Evolutionary conservation across 108 stramenopile genomes (phyloP).

Genomic region (Cyclotella sp.): DNA sequence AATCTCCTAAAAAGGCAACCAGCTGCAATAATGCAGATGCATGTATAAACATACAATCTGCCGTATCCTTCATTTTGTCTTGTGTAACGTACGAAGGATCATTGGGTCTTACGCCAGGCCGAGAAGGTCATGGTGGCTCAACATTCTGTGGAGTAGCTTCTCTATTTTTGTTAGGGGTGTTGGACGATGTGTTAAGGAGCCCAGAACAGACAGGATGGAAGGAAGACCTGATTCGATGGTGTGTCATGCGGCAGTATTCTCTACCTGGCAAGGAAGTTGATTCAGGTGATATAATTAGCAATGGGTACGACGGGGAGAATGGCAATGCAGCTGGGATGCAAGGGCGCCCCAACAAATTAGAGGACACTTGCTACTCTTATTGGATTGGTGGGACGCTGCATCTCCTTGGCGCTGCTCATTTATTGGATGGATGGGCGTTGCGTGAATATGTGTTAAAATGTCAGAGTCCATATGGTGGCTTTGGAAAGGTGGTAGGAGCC

Average conservation of each 20-base stretch:
- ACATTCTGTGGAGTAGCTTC: slow-evolving; percentile 89
- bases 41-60: slow-evolving; percentile 35
- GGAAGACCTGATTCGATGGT: slow-evolving; percentile 71
- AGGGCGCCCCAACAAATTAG: slow-evolving; percentile 87
- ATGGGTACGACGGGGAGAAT: slow-evolving; percentile 17
- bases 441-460: slow-evolving; percentile 66
- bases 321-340: slow-evolving; percentile 68
- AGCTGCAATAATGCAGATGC: slow-evolving; percentile 12
- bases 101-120: slow-evolving; percentile 66
- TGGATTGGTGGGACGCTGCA: slow-evolving; percentile 92
- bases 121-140: slow-evolving; percentile 87
- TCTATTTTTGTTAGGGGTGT: slow-evolving; percentile 65
- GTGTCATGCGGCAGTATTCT: slow-evolving; percentile 65
- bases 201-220: slow-evolving; percentile 46
- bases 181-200: slow-evolving; percentile 57
- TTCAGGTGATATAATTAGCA: neutral
- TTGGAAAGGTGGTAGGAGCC: slow-evolving; percentile 72
- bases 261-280: slow-evolving; percentile 5
- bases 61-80: slow-evolving; percentile 49
- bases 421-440: slow-evolving; percentile 62
- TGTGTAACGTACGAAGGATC: slow-evolving; percentile 78
- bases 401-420: slow-evolving; percentile 52
- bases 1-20: slow-evolving; percentile 1
- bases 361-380: slow-evolving; percentile 92
- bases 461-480: slow-evolving; percentile 76